These are phyloP conservation scores for Lithospermum erythrorhizon DNA, from an alignment of 257 asterid genomes.

Conservation along the genomic window DNA sequence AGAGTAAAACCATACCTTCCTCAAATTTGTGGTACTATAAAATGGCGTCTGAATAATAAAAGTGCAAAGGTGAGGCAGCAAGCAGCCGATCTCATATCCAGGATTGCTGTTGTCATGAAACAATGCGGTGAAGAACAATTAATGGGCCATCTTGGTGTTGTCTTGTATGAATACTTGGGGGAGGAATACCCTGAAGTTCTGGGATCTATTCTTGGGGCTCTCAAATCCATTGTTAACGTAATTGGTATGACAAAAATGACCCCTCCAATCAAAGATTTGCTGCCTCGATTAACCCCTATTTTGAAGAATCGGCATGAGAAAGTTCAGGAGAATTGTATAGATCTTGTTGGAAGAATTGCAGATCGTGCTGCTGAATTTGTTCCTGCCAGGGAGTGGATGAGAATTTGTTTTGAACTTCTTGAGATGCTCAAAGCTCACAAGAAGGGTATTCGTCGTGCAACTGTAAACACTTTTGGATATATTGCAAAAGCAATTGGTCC, in stretches of 20 bases:
- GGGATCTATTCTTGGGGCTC: conserved; percentile 83
- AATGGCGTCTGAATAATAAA: conserved; percentile 86
- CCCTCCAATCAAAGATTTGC: conserved; percentile 82
- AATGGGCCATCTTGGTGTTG: conserved; percentile 94
- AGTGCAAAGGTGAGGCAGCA: conserved; percentile 92
- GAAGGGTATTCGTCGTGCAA: conserved; percentile 88
- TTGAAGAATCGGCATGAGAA: conserved; percentile 90
- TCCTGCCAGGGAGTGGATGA: conserved; percentile 94
- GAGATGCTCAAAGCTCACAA: conserved; percentile 97
- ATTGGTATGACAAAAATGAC: conserved; percentile 96
- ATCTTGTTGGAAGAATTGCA: conserved; percentile 85
- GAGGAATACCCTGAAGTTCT: conserved; percentile 90
- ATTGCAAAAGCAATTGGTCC: conserved; percentile 90
- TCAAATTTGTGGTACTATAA: conserved; percentile 88
- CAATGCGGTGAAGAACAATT: conserved; percentile 88
- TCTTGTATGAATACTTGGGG: conserved; percentile 70
- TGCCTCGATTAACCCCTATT: conserved; percentile 86
- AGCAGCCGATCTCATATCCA: conserved; percentile 79
- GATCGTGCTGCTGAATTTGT: conserved; percentile 91
- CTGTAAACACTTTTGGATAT: conserved; percentile 81
- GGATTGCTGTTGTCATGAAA: conserved; percentile 88
- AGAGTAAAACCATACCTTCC: conserved; percentile 84
- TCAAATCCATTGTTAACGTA: conserved; percentile 81
- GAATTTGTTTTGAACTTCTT: conserved; percentile 86
- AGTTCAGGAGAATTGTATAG: conserved; percentile 87